Evolutionary conservation across 306 rosid species (phyloP), one percentile per base, ranked within the genome.

Genomic region (Rosa lucieae): DNA sequence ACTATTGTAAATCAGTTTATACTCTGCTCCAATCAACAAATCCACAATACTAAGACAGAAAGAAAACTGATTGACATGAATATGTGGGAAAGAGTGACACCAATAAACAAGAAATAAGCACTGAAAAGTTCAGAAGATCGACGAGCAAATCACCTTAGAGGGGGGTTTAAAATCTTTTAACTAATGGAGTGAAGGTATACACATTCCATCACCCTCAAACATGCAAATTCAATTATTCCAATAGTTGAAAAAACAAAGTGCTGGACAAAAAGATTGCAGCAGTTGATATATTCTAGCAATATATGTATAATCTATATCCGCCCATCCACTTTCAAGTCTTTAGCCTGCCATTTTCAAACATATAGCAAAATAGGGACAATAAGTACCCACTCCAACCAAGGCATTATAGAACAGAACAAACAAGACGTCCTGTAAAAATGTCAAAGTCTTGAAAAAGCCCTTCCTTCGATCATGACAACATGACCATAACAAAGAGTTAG

Each of bases 361-460:
- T 17, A 6, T 35, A 9, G 63, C 56, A 47, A 56, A 20, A 61
- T 43, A 26, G 70, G 78, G 70, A 75, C 71, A 61, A 44, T 7
- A 18, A 15, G 70, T 46, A 61, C 58, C 79, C 79, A 76, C 79
- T 46, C 72, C 79, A 63, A 76, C 67, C 72, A 76, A 62, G 61
- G 70, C 12, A 44, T 43, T 42, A 23, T 23, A 42, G n/a, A 74
- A 74, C 8, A 11, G 3, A 53, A 62, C 51, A 75, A 75, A 62
- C 59, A 29, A 61, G 70, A 74, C 53, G 10, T 47, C 20, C 13
- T 1, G 20, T 48, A 10, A 42, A 62, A 63, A 75, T 29, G 61
- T 46, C 61, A 18, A 76, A 42, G 23, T 29, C 46, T 61, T 58
- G 77, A n/a, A 11, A 8, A 39, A 6, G 5, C 52, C 68, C 23